Percentiles rank a stretch among this genome's conserved stretches.
phyloP scores from a whole-genome alignment of 2,329 filamentous ascomycete species.

The Fusarium xyrophilum region DNA sequence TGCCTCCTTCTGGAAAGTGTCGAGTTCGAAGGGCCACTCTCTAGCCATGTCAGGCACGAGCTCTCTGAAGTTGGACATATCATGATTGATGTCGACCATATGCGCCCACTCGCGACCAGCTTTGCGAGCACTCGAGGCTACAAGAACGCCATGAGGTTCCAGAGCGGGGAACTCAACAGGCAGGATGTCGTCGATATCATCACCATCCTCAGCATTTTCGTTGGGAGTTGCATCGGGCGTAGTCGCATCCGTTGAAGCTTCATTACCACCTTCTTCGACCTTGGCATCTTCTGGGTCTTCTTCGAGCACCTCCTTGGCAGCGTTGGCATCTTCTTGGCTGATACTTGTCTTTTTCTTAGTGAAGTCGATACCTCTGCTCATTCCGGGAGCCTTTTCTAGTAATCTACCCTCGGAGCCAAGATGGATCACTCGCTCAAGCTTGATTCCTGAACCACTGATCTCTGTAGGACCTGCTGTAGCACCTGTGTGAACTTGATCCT shows the following conservation, averaged over 20 bases:
- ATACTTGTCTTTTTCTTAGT: conserved; percentile 62
- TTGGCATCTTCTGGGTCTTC: conserved; percentile 55
- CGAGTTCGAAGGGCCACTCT: conserved; percentile 96
- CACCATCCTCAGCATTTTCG: conserved; percentile 56
- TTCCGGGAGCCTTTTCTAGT: conserved; percentile 81
- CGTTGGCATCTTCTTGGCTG: conserved; percentile 69
- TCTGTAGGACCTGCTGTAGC: conserved; percentile 52
- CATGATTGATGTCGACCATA: conserved; percentile 94
- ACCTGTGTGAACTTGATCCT: conserved; percentile 72
- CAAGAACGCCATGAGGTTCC: conserved; percentile 80
- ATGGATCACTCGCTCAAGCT: conserved; percentile 85
- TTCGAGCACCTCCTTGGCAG: conserved; percentile 70
- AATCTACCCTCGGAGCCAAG: conserved; percentile 79
- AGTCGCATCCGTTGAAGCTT: conserved; percentile 29
- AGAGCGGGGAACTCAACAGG: conserved; percentile 93
- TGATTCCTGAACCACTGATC: conserved; percentile 56
- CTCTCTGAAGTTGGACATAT: conserved; percentile 92
- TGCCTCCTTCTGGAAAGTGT: conserved; percentile 98
- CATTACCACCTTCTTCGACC: conserved; percentile 41
- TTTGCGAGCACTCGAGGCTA: conserved; percentile 73
- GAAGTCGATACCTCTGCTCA: conserved; percentile 79
- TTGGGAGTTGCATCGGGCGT: conserved; percentile 44
- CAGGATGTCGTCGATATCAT: conserved; percentile 82
- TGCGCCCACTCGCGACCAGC: conserved; percentile 93
- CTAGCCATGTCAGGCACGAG: conserved; percentile 95